Conservation (phyloP, 345 rosid species). For the Moricandia moricandioides region DNA sequence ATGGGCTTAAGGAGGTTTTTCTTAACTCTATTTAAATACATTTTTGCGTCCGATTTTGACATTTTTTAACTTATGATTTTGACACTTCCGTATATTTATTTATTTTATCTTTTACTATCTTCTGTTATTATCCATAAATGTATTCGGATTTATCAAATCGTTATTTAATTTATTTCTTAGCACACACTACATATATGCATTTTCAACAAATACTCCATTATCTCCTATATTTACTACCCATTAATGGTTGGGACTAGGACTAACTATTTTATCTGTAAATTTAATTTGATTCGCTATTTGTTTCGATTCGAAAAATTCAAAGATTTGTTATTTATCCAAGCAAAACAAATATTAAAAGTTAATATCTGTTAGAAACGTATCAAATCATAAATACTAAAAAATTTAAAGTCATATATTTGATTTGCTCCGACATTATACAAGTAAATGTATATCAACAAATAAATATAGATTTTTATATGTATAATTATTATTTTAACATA, state of each 20-base stretch:
- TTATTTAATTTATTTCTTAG: not conserved
- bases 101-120: slow-evolving; percentile 15
- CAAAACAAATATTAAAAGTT: too few species aligned
- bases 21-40: slow-evolving; percentile 40
- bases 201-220: not conserved
- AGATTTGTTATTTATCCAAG: too few species aligned
- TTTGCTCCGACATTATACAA: too few species aligned
- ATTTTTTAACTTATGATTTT: slow-evolving; percentile 12
- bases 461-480: too few species aligned
- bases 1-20: slow-evolving; percentile 24
- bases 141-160: slow-evolving; percentile 7
- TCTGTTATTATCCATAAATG: slow-evolving; percentile 11
- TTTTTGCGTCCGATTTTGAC: slow-evolving; percentile 37
- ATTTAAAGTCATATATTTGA: too few species aligned
- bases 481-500: too few species aligned
- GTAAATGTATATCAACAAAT: too few species aligned
- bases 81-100: slow-evolving; percentile 18
- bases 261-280: too few species aligned
- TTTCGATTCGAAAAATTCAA: too few species aligned
- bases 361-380: too few species aligned
- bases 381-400: too few species aligned
- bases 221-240: not conserved
- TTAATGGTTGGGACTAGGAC: not conserved
- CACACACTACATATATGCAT: not conserved
- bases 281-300: too few species aligned